Evolutionary conservation across 2,329 filamentous ascomycete genomes (phyloP), one percentile per base, ranked within the genome.

Genomic region (Aspergillus japonicus): DNA sequence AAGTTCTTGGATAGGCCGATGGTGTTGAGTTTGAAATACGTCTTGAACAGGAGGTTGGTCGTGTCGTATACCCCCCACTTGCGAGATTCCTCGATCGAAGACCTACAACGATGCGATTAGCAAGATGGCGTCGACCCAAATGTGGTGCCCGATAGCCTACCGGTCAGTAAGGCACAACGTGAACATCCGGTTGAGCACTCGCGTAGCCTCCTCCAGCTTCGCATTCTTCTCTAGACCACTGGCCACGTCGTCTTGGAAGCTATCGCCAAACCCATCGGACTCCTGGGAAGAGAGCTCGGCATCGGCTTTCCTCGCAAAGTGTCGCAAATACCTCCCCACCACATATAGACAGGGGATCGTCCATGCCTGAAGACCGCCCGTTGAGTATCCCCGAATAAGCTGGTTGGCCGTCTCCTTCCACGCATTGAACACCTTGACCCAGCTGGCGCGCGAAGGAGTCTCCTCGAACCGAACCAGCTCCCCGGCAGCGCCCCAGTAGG

Each of bases 41-140:
- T 98, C 78, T 98, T 98, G 85, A 99, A 99, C 14, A 97, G 82
- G 7, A 99, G 84, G 72, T 96, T 98, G 71, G 93, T 92, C 65
- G 94, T 89, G 75, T 92, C 93, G 80, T 99, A 99, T 51, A 96
- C 90, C 6, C 92, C 96, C 95, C 95, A 99, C 85, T 98, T 99
- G 57, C 95, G 87, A 8, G 94, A 97, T 69, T 96, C 90, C 70
- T 92, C 87, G 49, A 97, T 81, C 14, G 90, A 87, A 62, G 90
- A 90, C 76, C 91, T 94, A 69, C 56, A 33, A 21, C 35, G 33
- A 12, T 21, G 35, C 29, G 55, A 23, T 60, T 26, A 58, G 48
- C 49, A 55, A 50, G 31, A 47, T 24, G 42, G 23, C 6, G 6
- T 26, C 24, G 8, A 4, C 29, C n/a, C 29, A 21, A 12, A 7